Base-by-base conservation (phyloP, 148 eudicot genomes). In the Spergularia bocconei region DNA sequence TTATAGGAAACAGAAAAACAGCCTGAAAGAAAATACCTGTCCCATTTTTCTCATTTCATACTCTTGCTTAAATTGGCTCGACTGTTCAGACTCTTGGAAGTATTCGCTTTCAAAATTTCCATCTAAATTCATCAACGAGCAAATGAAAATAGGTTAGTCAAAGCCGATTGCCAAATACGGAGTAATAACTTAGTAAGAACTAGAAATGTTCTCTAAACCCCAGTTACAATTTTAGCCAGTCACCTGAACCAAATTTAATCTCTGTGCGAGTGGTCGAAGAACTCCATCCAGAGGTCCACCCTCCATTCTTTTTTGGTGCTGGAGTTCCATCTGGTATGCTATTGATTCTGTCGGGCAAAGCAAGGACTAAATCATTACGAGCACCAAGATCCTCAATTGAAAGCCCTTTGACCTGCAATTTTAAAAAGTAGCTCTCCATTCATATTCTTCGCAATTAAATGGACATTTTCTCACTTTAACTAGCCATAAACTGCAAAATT, bases 171-270 rank as follows among this genome's bases (percentile, higher is more conserved):
- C 10, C 52, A 29, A 29, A 29, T 29, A 69, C 11, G 12, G 48
- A 41, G 58, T 36, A 2, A 7, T 23, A 72, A 71, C 12, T 20
- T 38, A 48, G 59, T 52, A 54, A 76, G 55, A 36, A 47, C 52
- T 11, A 63, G 65, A 70, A 44, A 54, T 20, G 36, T 20, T 29
- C 19, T 39, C 71, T 25, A 38, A 59, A 53, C 56, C 38, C 44
- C 10, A 6, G 38, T 39, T 60, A 58, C 19, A 62, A 47, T 70
- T 13, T 65, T 44, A 21, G 57, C 51, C 65, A 76, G 64, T 81
- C 76, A 96, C 99, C 97, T 80, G 99, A 92, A 91, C 88, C 98
- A 88, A 92, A 96, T 79, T 82, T 92, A 62, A 96, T 96, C 68
- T 91, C 96, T 57, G 86, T 82, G 59, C 90, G 97, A 81, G 97